A percentile compares a stretch with the other conserved stretches of the same genome.
Conservation (phyloP, 106 monocot genomes). For the Platanthera zijinensis region DNA sequence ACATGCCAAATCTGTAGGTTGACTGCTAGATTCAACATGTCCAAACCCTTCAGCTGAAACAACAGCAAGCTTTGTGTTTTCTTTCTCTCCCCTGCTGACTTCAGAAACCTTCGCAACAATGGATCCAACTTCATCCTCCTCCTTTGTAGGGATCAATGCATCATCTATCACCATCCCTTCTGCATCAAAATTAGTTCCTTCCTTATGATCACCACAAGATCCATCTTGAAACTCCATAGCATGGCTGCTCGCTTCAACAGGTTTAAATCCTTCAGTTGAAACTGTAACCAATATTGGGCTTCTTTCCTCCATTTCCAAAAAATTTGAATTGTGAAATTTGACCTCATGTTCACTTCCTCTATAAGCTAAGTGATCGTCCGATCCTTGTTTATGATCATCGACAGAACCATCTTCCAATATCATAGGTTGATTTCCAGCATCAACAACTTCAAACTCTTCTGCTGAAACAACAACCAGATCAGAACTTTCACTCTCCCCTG, state of each 20-base stretch:
- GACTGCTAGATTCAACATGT: neutral
- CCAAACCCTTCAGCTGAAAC: neutral
- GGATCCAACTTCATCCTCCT: neutral
- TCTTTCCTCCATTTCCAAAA: too few species aligned
- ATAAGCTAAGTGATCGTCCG: too few species aligned
- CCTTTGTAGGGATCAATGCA: neutral
- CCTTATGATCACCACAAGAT: neutral
- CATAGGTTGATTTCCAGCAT: neutral
- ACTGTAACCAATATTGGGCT: neutral
- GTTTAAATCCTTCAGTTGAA: neutral
- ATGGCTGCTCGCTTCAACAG: neutral
- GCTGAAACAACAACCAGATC: neutral
- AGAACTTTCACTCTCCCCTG: neutral
- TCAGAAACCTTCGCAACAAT: neutral
- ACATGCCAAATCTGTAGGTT: neutral
- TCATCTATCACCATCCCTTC: constrained; percentile 3
- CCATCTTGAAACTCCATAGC: neutral
- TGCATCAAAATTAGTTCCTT: neutral
- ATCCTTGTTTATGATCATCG: neutral
- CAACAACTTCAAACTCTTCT: neutral
- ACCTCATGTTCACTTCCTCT: too few species aligned
- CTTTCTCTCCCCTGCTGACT: neutral
- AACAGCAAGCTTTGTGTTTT: neutral
- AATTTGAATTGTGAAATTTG: too few species aligned
- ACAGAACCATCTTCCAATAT: neutral